Evolutionary conservation across 176 grass and related monocot species (phyloP), one percentile per base, ranked within the genome.

Genomic region (barley (Hordeum vulgare)): DNA sequence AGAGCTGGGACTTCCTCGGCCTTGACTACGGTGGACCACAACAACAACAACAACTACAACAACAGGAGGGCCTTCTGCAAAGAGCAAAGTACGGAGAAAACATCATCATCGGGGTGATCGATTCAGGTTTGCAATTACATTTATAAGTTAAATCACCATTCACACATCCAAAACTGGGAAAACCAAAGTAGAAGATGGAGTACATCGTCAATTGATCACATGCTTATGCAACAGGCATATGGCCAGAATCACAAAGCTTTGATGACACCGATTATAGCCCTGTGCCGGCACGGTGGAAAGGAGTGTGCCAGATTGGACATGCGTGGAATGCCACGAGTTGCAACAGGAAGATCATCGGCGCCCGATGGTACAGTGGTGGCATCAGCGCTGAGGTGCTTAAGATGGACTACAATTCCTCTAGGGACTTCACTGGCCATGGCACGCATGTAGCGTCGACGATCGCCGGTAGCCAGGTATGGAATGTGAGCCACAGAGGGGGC

Each of bases 181-280:
- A 34, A 14, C 62, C 29, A 65, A 17, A 65, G 26, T 33, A 34
- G 62, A 1, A 18, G 62, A 33, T 65, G 62, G 62, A 18, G 2
- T 33, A 33, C 62, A 18, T 34, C 7, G 9, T 60, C 57, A 61
- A 61, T 9, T 60, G 11, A 25, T 61, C 27, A 9, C 6, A 67
- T 37, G 3, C 24, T 26, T 61, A 11, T 36, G 31, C 5, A n/a
- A 2, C 11, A 90, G 85, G 90, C 25, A 86, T 92, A 51, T 92
- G 93, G 90, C 93, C 93, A 8, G 93, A 95, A 86, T 95, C 93
- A 1, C 69, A 34, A 72, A 95, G 87, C 75, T 95, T 95, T 4
- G 39, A 81, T 1, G 87, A 90, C 24, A 60, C 47, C 0, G 87
- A 85, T 0, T 92, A 86, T 15, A 75, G 87, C 6, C 87, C 87